These are phyloP conservation scores for Solanum appendiculatum DNA, from an alignment of 257 asterid genomes.

Conservation along the genomic window DNA sequence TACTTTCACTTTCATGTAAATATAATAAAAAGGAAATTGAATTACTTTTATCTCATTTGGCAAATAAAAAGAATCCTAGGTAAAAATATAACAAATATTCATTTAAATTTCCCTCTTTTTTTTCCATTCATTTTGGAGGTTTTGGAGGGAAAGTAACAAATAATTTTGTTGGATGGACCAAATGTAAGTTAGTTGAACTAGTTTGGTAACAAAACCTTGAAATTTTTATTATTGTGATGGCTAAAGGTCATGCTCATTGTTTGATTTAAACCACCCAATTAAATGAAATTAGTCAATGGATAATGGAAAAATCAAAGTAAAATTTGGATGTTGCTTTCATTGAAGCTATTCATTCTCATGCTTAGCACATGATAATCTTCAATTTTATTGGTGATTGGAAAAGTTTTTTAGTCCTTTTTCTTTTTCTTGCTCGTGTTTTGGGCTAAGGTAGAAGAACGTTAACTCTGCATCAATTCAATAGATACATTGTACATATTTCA, in stretches of 20 bases:
- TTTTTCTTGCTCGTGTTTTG: background rate
- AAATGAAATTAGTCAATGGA: slow-evolving; percentile 6
- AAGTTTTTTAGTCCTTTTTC: background rate
- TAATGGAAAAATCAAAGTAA: background rate
- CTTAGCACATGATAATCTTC: background rate
- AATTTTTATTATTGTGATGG: background rate
- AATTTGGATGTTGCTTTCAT: background rate
- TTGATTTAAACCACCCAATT: background rate
- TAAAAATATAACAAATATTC: background rate
- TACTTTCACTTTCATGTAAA: slow-evolving; percentile 28
- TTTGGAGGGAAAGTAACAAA: background rate
- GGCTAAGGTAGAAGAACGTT: background rate
- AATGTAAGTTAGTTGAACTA: slow-evolving; percentile 17
- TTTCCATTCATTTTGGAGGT: background rate
- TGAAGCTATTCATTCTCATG: background rate
- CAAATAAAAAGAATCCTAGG: background rate
- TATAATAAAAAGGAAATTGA: background rate
- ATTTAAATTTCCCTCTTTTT: background rate
- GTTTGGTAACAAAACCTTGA: slow-evolving; percentile 7
- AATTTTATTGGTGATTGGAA: background rate
- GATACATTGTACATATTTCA: background rate
- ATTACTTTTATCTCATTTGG: background rate
- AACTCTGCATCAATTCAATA: background rate
- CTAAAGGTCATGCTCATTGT: background rate
- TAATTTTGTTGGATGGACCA: background rate